Base-by-base conservation (phyloP, 306 rosid genomes). In the Acmispon strigosus region DNA sequence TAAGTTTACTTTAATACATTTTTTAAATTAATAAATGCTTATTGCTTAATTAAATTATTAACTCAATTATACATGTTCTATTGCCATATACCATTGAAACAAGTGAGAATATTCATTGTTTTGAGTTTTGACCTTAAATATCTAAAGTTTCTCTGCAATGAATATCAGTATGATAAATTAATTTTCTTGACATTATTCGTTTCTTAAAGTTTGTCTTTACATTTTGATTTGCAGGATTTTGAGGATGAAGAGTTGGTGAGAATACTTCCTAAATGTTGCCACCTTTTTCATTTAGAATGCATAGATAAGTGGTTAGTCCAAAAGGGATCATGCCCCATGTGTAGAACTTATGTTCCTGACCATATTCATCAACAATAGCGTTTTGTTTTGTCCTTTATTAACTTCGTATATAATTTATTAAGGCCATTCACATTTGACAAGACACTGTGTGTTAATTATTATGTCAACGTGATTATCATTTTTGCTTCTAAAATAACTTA, bases 301-400 rank as follows among this genome's bases (percentile, higher is more conserved):
- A 61, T 83, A 66, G 84, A 83, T 53, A 79, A 75, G 47, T 83
- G 86, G 86, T 48, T 83, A 32, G 34, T 71, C 42, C 81, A 71
- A 53, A 73, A 79, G 66, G 81, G 79, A 66, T 71, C 86, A 12
- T 83, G 86, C 59, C 86, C 84, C 1, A 66, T 60, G 41, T 83
- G 86, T 45, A 83, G 81, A 71, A 75, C 84, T 71, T 68, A 18
- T 47, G 75, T 74, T 56, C 29, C 47, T 3, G 27, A 63, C 37
- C 74, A 57, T 37, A 42, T 76, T 76, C 39, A 9, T 60, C 16
- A 66, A 34, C 57, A 58, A 29, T 41, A 27, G 9, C 6, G 19
- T 49, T 76, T n/a, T n/a, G n/a, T n/a, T 37, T 74, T 76, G 14
- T 56, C 39, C 7, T 60, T 41, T 34, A 6, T 20, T 43, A 17